Conservation (phyloP, 805 yeast species). For the Maudiozyma turicensis region DNA sequence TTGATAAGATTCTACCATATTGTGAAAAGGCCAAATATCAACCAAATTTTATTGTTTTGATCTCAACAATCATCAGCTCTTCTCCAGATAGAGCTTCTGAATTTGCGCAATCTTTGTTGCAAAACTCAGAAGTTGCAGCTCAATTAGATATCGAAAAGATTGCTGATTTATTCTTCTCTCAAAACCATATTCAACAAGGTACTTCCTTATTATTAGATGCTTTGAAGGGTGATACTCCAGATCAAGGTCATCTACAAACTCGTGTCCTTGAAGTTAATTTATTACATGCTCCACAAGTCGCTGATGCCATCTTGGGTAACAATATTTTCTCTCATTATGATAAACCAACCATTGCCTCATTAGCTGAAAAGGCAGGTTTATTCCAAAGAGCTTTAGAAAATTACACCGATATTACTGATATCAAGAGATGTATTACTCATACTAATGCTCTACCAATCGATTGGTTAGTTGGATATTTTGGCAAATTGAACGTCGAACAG, state of each 20-base stretch:
- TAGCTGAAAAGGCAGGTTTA: slow-evolving; percentile 94
- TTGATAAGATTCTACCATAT: slow-evolving; percentile 90
- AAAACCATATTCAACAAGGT: slow-evolving; percentile 92
- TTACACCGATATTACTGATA: slow-evolving; percentile 88
- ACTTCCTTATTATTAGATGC: slow-evolving; percentile 96
- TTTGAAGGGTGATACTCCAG: slow-evolving; percentile 83
- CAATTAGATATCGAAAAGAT: slow-evolving; percentile 72
- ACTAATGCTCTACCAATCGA: slow-evolving; percentile 79
- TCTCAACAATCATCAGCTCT: slow-evolving; percentile 82
- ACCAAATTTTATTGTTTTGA: slow-evolving; percentile 83
- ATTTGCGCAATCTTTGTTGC: slow-evolving; percentile 79
- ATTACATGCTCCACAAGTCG: slow-evolving; percentile 97
- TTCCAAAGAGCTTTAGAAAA: slow-evolving; percentile 94
- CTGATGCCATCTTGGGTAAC: slow-evolving; percentile 95
- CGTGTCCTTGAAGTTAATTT: slow-evolving; percentile 86
- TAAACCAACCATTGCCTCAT: slow-evolving; percentile 80
- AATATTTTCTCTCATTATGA: slow-evolving; percentile 94
- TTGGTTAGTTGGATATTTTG: slow-evolving; percentile 89
- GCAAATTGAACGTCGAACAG: slow-evolving; percentile 90
- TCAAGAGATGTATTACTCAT: slow-evolving; percentile 88
- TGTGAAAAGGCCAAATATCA: slow-evolving; percentile 79
- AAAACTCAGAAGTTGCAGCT: slow-evolving; percentile 47
- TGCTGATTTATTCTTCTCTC: slow-evolving; percentile 90
- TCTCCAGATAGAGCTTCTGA: slow-evolving; percentile 98
- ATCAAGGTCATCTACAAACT: slow-evolving; percentile 93